Evolutionary conservation across 2,329 filamentous ascomycete species (phyloP).

Genomic region (Fusarium buharicum): DNA sequence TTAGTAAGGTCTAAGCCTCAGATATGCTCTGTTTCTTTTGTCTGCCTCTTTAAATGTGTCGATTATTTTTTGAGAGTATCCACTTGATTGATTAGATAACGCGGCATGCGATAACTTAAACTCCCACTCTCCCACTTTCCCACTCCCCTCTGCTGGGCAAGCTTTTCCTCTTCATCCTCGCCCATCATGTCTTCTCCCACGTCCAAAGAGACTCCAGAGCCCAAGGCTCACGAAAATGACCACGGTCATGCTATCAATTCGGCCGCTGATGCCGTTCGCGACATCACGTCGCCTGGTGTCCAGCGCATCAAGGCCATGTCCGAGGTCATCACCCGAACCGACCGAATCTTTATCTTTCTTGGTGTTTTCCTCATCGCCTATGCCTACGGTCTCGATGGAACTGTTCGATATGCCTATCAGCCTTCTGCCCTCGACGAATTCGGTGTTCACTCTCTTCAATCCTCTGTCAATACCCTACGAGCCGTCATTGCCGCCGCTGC

Average conservation of each 20-base stretch:
- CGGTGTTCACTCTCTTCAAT: slow-evolving; percentile 63
- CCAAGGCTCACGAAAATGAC: slow-evolving; percentile 16
- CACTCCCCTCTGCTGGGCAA: too few species aligned
- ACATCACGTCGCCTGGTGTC: slow-evolving; percentile 63
- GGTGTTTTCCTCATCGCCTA: slow-evolving; percentile 72
- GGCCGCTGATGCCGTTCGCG: slow-evolving; percentile 42
- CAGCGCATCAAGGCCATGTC: slow-evolving; percentile 67
- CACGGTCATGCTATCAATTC: slow-evolving; percentile 4
- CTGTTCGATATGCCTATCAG: slow-evolving; percentile 66
- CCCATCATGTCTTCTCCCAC: slow-evolving; percentile 30
- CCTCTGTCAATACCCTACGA: slow-evolving; percentile 68
- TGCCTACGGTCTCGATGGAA: slow-evolving; percentile 70
- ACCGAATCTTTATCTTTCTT: slow-evolving; percentile 68
- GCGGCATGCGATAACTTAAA: not conserved
- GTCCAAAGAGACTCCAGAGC: slow-evolving; percentile 8
- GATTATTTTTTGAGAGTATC: too few species aligned
- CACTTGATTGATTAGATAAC: too few species aligned
- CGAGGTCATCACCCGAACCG: slow-evolving; percentile 60
- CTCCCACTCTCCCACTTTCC: not conserved
- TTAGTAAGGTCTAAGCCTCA: too few species aligned
- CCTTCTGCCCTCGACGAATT: slow-evolving; percentile 64
- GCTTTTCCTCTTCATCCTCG: too few species aligned
- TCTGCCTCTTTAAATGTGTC: too few species aligned
- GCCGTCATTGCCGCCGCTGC: slow-evolving; percentile 70
- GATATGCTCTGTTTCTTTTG: too few species aligned